phyloP scores from a whole-genome alignment of 257 asterid genomes.

The Ocimum tenuiflorum region DNA sequence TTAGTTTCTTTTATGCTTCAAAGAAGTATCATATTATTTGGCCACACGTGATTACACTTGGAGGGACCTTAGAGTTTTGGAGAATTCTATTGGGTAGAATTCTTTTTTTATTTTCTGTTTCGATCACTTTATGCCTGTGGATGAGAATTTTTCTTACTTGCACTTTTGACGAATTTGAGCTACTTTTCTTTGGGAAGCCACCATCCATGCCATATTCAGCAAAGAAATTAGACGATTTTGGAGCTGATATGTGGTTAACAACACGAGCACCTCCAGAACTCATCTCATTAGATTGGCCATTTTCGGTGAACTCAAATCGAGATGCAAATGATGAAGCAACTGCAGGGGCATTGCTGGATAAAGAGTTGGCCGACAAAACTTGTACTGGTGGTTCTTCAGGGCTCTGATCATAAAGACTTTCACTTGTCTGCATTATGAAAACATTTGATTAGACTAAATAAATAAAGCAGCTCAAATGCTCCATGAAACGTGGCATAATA shows the following conservation, averaged over 20 bases:
- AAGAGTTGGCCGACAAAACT: slow-evolving; percentile 45
- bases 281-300: slow-evolving; percentile 57
- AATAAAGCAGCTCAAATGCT: slow-evolving; percentile 6
- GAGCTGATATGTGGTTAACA: slow-evolving; percentile 65
- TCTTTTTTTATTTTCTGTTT: no score
- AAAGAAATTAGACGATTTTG: slow-evolving; percentile 74
- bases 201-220: slow-evolving; percentile 89
- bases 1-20: no score
- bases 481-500: slow-evolving; percentile 1
- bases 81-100: no score
- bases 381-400: slow-evolving; percentile 74
- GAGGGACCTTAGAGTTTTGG: no score
- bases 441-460: slow-evolving; percentile 5
- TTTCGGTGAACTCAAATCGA: slow-evolving; percentile 78
- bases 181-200: slow-evolving; percentile 68
- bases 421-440: slow-evolving; percentile 60
- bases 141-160: slow-evolving; percentile 50
- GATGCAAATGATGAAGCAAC: slow-evolving; percentile 48
- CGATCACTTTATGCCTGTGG: background rate
- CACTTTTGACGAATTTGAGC: slow-evolving; percentile 58
- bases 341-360: slow-evolving; percentile 39
- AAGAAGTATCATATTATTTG: no score
- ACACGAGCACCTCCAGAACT: slow-evolving; percentile 58
- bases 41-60: no score
- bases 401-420: slow-evolving; percentile 91